Percentiles rank a stretch among this genome's conserved stretches.
These are phyloP conservation scores for Thalia dealbata DNA, from an alignment of 176 grass and related monocot species.

Conservation along the genomic window DNA sequence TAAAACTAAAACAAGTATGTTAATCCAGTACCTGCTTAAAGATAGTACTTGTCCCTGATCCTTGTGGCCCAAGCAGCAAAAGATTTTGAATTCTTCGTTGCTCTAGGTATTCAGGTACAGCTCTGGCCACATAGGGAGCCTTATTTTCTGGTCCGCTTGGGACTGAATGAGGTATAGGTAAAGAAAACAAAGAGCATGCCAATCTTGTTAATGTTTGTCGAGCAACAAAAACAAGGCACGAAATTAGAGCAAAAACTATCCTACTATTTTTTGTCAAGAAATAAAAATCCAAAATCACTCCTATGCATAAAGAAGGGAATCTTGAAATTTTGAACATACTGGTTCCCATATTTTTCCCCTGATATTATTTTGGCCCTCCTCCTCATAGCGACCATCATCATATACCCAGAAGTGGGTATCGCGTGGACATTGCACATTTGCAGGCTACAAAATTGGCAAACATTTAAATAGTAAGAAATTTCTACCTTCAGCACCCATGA, in stretches of 20 bases:
- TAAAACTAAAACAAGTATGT: no score
- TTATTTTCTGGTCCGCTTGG: slow-evolving; percentile 37
- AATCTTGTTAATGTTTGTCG: slow-evolving; percentile 57
- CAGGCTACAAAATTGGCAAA: slow-evolving; percentile 36
- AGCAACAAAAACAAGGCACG: slow-evolving; percentile 1
- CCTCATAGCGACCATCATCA: slow-evolving; percentile 82
- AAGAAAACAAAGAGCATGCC: slow-evolving; percentile 61
- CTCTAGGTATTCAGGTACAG: slow-evolving; percentile 63
- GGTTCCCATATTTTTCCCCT: slow-evolving; percentile 87
- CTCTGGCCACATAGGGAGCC: slow-evolving; percentile 47
- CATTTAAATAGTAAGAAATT: neutral
- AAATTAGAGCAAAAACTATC: no score
- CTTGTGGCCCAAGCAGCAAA: slow-evolving; percentile 76
- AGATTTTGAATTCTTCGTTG: slow-evolving; percentile 77
- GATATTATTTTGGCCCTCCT: slow-evolving; percentile 99
- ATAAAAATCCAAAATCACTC: no score
- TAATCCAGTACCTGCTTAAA: no score
- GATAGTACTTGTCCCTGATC: no score
- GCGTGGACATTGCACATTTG: slow-evolving; percentile 80
- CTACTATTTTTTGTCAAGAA: no score
- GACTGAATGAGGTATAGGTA: slow-evolving; percentile 58
- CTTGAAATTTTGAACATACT: slow-evolving; percentile 40
- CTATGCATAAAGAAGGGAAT: neutral
- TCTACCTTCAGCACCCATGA: slow-evolving; percentile 61
- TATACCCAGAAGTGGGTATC: slow-evolving; percentile 99